Evolutionary conservation across 352 stramenopile species (phyloP).

Genomic region (Elongisporangium prolatum): DNA sequence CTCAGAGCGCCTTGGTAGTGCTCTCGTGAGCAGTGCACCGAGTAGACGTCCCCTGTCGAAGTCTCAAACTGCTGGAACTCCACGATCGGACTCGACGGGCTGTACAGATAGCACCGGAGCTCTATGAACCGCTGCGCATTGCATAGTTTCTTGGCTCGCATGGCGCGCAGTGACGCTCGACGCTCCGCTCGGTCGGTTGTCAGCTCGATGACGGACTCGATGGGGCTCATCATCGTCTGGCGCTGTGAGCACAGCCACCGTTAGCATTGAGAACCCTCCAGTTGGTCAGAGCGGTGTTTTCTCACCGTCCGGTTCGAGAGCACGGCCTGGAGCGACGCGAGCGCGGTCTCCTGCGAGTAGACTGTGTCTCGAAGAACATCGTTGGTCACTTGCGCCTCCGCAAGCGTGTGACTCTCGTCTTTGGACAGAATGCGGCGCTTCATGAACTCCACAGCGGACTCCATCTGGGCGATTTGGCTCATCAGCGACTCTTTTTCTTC

Average conservation of each 20-base stretch:
- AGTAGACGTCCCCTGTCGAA: conserved; percentile 32
- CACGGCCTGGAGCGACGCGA: conserved; percentile 21
- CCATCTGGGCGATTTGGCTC: conserved; percentile 15
- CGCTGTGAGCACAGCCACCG: conserved; percentile 8
- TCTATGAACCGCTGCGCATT: conserved; percentile 19
- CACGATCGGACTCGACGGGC: conserved; percentile 16
- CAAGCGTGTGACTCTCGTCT: background rate
- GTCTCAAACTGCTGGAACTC: conserved; percentile 39
- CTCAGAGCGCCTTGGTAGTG: conserved; percentile 32
- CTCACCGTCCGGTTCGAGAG: conserved; percentile 9
- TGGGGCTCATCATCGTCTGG: conserved; percentile 7
- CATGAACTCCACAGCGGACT: conserved; percentile 21
- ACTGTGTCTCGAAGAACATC: conserved; percentile 16
- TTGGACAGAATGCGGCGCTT: conserved; percentile 15
- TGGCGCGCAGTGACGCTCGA: conserved; percentile 8
- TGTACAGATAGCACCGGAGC: conserved; percentile 10
- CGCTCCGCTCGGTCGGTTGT: conserved; percentile 18
- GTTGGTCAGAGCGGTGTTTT: background rate
- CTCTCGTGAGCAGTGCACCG: conserved; percentile 37
- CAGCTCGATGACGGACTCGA: conserved; percentile 36
- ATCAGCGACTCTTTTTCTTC: conserved; percentile 27
- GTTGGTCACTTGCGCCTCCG: conserved; percentile 10
- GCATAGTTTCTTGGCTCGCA: conserved; percentile 23
- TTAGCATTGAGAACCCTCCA: conserved; percentile 9
- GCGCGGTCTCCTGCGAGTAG: conserved; percentile 18